Conservation (phyloP, 2,329 filamentous ascomycete species). For the Parastagonospora avenae region DNA sequence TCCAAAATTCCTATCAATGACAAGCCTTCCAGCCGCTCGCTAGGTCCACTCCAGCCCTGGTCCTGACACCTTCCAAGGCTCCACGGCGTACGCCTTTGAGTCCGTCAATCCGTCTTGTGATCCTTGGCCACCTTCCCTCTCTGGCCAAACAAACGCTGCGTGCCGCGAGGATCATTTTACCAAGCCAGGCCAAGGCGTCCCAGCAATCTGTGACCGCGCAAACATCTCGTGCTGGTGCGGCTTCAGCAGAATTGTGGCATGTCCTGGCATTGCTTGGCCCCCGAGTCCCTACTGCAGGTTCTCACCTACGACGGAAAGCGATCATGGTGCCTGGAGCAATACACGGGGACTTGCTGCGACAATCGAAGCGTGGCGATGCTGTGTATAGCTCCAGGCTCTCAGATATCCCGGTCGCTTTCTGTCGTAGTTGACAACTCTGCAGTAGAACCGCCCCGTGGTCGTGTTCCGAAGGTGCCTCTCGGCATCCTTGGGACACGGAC, state of each 20-base stretch:
- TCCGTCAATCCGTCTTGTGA: constrained; percentile 34
- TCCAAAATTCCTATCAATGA: constrained; percentile 25
- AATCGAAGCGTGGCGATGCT: too few species aligned
- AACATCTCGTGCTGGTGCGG: constrained; percentile 11
- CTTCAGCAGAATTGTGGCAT: constrained; percentile 17
- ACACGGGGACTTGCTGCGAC: too few species aligned
- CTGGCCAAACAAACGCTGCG: not conserved
- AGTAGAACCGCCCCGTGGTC: constrained; percentile 16
- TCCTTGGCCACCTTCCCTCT: constrained; percentile 23
- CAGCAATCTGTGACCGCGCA: constrained; percentile 15
- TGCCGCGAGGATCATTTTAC: constrained; percentile 10
- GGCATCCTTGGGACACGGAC: constrained; percentile 22
- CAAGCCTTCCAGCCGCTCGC: constrained; percentile 43
- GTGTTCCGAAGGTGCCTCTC: constrained; percentile 15
- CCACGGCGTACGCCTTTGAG: constrained; percentile 10
- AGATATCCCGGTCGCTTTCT: too few species aligned
- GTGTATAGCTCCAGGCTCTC: too few species aligned
- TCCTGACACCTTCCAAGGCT: constrained; percentile 35
- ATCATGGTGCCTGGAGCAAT: too few species aligned
- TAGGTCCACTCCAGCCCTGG: constrained; percentile 21
- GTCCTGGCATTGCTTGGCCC: constrained; percentile 33
- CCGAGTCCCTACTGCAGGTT: too few species aligned
- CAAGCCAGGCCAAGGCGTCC: constrained; percentile 28
- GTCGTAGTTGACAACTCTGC: too few species aligned
- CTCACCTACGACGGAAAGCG: too few species aligned